Percentiles rank a stretch among this genome's conserved stretches.
Evolutionary conservation across 495 filamentous ascomycete genomes (phyloP).

Genomic region (Parmelia sp.): DNA sequence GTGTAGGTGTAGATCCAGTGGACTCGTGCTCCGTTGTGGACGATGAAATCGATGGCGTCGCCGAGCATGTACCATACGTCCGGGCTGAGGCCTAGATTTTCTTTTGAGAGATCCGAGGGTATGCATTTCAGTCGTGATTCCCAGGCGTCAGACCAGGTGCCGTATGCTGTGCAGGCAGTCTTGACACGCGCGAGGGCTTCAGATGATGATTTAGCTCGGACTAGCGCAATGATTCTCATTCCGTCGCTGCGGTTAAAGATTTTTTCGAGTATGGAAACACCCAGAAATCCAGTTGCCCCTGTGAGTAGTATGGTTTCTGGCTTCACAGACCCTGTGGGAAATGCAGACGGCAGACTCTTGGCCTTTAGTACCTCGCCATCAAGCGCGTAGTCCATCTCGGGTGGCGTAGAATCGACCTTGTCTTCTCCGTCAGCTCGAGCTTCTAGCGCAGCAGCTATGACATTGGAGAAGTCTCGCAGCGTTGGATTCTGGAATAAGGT

Average conservation of each 20-base stretch:
- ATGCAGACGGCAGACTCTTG: conserved; percentile 6
- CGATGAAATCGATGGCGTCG: conserved; percentile 64
- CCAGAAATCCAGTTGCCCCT: conserved; percentile 87
- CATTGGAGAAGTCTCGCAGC: conserved; percentile 61
- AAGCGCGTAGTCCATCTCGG: conserved; percentile 19
- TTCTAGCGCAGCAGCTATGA: conserved; percentile 53
- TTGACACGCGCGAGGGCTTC: conserved; percentile 47
- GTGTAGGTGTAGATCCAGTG: conserved; percentile 84
- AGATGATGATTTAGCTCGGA: conserved; percentile 53
- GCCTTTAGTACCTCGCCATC: conserved; percentile 12
- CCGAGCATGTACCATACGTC: conserved; percentile 57
- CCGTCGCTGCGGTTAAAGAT: conserved; percentile 53
- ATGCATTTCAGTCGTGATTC: conserved; percentile 53
- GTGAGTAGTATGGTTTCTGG: conserved; percentile 68
- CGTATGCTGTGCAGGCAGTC: conserved; percentile 55
- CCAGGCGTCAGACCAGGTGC: conserved; percentile 75
- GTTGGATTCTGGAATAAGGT: conserved; percentile 72
- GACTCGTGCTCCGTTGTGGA: conserved; percentile 85
- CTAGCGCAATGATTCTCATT: conserved; percentile 67
- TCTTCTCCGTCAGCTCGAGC: conserved; percentile 3
- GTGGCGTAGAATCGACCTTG: conserved; percentile 8
- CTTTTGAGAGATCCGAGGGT: conserved; percentile 64
- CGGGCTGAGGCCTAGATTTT: conserved; percentile 62
- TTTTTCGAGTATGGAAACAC: conserved; percentile 72
- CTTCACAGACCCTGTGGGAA: conserved; percentile 31